These are phyloP conservation scores for Magnolia sinica DNA, from an alignment of 164 flowering plant species.

Conservation along the genomic window DNA sequence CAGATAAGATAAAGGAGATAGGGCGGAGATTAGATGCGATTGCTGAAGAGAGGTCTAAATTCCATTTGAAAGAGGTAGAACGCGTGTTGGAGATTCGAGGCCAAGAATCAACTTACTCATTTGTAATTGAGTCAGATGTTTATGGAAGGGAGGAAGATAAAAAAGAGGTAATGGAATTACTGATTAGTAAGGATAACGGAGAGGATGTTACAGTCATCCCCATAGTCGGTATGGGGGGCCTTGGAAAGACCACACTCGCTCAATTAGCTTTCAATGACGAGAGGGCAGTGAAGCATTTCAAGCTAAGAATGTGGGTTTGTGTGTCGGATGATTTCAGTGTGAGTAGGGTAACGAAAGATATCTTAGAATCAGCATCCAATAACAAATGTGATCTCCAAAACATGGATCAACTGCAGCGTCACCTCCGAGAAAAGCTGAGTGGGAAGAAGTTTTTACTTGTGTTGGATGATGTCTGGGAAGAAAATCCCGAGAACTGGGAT, in stretches of 20 bases:
- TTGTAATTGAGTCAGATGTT: slow-evolving; percentile 1
- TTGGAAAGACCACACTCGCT: slow-evolving; percentile 14
- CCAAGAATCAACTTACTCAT: not conserved
- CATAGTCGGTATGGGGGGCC: slow-evolving; percentile 13
- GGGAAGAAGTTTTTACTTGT: slow-evolving; percentile 15
- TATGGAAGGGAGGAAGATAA: slow-evolving; percentile 6
- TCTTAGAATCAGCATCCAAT: not conserved
- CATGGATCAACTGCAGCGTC: slow-evolving; percentile 1
- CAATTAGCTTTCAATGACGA: slow-evolving; percentile 8
- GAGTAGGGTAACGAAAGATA: not conserved
- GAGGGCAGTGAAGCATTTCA: not conserved
- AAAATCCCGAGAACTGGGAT: slow-evolving; percentile 9
- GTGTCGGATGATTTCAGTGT: slow-evolving; percentile 9
- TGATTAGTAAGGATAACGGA: not conserved
- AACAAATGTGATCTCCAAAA: not conserved
- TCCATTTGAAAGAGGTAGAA: slow-evolving; percentile 2
- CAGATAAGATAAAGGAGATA: not conserved
- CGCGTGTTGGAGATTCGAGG: not conserved
- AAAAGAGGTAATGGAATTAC: not conserved
- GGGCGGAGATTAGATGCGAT: slow-evolving; percentile 4
- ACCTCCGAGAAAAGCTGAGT: slow-evolving; percentile 2
- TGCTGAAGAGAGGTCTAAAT: not conserved
- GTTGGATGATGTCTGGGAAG: slow-evolving; percentile 21
- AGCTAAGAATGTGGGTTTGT: slow-evolving; percentile 3
- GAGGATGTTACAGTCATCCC: not conserved